Evolutionary conservation across 441 rosid genomes (phyloP).

Genomic region (Populus hybrid): DNA sequence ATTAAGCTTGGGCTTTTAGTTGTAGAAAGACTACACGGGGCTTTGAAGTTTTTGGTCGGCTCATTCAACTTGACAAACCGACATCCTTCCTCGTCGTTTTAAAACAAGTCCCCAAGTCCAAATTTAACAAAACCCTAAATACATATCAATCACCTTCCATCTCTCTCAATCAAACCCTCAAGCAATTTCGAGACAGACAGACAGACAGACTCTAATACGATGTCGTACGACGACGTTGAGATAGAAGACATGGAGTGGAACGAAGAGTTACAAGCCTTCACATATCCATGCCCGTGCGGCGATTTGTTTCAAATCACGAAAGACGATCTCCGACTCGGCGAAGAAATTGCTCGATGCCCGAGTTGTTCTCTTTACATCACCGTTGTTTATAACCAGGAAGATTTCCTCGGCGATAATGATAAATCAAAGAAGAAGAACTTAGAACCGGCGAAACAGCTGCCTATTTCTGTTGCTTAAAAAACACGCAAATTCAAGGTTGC

Average conservation of each 20-base stretch:
- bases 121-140: neutral
- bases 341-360: slow-evolving; percentile 87
- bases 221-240: slow-evolving; percentile 98
- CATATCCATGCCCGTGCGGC: slow-evolving; percentile 94
- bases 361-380: slow-evolving; percentile 93
- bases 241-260: slow-evolving; percentile 97
- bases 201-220: slow-evolving; percentile 18
- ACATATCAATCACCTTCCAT: neutral
- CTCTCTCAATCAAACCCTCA: neutral
- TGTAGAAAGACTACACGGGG: no score
- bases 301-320: slow-evolving; percentile 86
- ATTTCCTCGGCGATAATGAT: slow-evolving; percentile 41
- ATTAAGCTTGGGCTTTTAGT: no score
- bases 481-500: neutral
- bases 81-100: neutral
- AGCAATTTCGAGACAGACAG: neutral
- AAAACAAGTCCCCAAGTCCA: neutral
- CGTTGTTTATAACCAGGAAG: slow-evolving; percentile 77
- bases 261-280: slow-evolving; percentile 74
- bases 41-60: neutral
- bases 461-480: slow-evolving; percentile 57
- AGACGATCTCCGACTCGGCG: slow-evolving; percentile 77
- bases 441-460: slow-evolving; percentile 40
- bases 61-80: neutral
- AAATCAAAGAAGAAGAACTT: slow-evolving; percentile 31